Base-by-base conservation (phyloP, 163 green algal species). In the Smithsoniella earleae region DNA sequence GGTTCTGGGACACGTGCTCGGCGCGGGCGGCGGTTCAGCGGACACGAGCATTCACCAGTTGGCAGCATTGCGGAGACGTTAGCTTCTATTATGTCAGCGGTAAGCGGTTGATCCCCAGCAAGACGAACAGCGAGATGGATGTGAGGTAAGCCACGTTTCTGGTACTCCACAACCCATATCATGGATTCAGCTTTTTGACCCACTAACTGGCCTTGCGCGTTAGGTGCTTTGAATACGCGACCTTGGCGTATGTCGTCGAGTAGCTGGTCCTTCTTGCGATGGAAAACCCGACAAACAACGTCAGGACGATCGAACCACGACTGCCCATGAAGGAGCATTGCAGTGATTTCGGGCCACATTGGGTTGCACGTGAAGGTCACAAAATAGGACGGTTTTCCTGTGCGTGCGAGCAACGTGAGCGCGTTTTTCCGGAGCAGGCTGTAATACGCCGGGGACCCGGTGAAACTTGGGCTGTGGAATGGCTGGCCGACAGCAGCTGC, bases 361-460 rank as follows among this genome's bases (percentile, higher is more conserved):
- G 75, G 75, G 66, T 80, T 80, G 66, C 75, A 74, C 20, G 66
- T 80, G 30, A 77, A 62, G 20, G 69, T 80, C 1, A 80, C 62
- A 40, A 80, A 77, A 6, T 77, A 38, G 46, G 76, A 73, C 46
- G 76, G 76, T 62, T 80, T 80, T 45, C 76, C 76, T 13, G 13
- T 49, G 10, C 40, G 40, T 10, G 40, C 40, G 10, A 49, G 40
- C 10, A 49, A 13, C 40, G 13, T 13, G 40, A 49, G 40, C 10
- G 40, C 40, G 10, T 49, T 10, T 22, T 49, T 49, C 10, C 40
- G 40, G 40, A 22, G 40, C 40, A 49, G 13, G 40, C 13, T 49
- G 40, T 49, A 49, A 13, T 49, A 49, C 40, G 40, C 40, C 13
- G 40, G 40, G 10, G 40, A 49, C 10, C 40, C 40, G 10, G 40